These are phyloP conservation scores for Brasilioporus rufonigricans DNA, from an alignment of 768 basidiomycete species.

Conservation along the genomic window DNA sequence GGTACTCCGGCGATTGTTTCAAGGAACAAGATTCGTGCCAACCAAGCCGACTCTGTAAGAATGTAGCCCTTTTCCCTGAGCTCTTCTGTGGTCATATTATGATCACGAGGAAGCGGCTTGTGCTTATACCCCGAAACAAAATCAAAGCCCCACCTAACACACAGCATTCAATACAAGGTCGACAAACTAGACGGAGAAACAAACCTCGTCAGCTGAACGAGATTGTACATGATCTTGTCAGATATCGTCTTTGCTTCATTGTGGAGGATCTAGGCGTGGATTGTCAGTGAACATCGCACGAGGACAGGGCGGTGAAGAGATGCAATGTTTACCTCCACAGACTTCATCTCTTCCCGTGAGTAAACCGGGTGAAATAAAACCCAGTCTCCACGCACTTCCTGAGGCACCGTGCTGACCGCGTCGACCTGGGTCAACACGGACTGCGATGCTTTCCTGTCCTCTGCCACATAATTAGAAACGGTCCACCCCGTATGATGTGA, in stretches of 20 bases:
- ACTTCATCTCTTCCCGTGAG: slow-evolving; percentile 63
- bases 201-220: slow-evolving; percentile 58
- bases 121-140: slow-evolving; percentile 84
- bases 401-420: slow-evolving; percentile 53
- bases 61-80: slow-evolving; percentile 72
- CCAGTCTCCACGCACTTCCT: slow-evolving; percentile 73
- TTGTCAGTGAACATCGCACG: slow-evolving; percentile 2
- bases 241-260: slow-evolving; percentile 58
- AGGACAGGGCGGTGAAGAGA: background rate
- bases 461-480: slow-evolving; percentile 12
- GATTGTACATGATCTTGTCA: slow-evolving; percentile 68
- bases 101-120: slow-evolving; percentile 55
- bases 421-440: slow-evolving; percentile 28
- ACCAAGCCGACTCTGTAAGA: slow-evolving; percentile 75
- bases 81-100: slow-evolving; percentile 67
- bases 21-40: slow-evolving; percentile 66
- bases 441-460: slow-evolving; percentile 23
- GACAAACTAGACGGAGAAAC: slow-evolving; percentile 7
- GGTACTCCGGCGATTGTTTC: slow-evolving; percentile 95
- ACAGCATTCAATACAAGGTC: slow-evolving; percentile 1
- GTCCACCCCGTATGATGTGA: background rate
- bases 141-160: slow-evolving; percentile 72
- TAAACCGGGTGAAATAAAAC: slow-evolving; percentile 95
- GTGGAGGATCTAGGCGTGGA: slow-evolving; percentile 60
- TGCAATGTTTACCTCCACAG: slow-evolving; percentile 55